These are phyloP conservation scores for Pseudevernia furfuracea DNA, from an alignment of 495 filamentous ascomycete species.

Conservation along the genomic window DNA sequence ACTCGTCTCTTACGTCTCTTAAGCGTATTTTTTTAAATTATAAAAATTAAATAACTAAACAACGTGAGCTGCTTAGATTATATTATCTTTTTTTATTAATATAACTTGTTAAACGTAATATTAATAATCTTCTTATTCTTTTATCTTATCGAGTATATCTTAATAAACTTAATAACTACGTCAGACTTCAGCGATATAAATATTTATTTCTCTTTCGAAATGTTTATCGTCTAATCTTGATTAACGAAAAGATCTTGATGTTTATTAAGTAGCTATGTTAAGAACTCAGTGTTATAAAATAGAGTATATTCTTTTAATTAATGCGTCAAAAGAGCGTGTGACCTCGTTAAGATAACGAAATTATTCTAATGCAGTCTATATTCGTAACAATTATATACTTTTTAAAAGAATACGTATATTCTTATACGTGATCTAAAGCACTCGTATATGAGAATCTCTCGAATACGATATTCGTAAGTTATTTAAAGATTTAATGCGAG, in stretches of 20 bases:
- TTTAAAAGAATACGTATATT: no score
- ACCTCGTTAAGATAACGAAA: no score
- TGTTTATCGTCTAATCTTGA: background rate
- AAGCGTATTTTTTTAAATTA: conserved; percentile 16
- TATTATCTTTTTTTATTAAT: conserved; percentile 16
- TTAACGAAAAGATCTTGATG: background rate
- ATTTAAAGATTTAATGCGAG: no score
- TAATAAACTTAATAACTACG: background rate
- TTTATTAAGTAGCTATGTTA: conserved; percentile 6
- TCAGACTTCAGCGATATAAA: conserved; percentile 1
- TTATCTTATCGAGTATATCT: conserved; percentile 4
- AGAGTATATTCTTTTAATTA: no score
- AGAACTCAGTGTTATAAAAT: no score
- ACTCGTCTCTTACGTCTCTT: background rate
- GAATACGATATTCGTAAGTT: no score
- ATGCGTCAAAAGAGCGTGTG: no score
- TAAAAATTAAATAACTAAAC: conserved; percentile 18
- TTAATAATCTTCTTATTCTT: conserved; percentile 18
- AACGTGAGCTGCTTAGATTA: background rate
- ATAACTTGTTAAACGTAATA: conserved; percentile 19
- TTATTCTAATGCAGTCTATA: no score
- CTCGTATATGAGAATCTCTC: no score
- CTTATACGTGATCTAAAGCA: no score
- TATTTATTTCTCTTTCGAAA: background rate
- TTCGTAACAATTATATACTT: no score